Conservation (phyloP, 78 protist species). For the Monocercomonoides exilis region DNA sequence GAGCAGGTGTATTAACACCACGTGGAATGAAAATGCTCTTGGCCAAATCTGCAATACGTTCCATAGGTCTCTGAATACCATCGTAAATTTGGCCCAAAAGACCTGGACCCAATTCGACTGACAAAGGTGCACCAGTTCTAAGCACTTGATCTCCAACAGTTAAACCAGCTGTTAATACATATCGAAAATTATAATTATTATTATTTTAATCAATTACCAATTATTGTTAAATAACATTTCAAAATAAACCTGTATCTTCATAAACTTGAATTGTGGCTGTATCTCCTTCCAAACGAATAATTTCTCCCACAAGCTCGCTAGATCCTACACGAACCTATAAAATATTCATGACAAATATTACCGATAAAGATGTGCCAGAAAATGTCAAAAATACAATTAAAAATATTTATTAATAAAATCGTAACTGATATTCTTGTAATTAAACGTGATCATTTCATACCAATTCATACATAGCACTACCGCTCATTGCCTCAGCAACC, state of each 20-base stretch:
- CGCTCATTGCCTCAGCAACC: slow-evolving; percentile 92
- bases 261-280: slow-evolving; percentile 99
- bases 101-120: slow-evolving; percentile 99
- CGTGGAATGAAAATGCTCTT: slow-evolving; percentile 89
- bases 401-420: not conserved
- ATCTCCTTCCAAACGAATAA: slow-evolving; percentile 96
- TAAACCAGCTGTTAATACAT: slow-evolving; percentile 77
- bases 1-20: slow-evolving; percentile 83
- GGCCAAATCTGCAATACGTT: slow-evolving; percentile 61
- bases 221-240: not conserved
- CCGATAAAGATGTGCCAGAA: not conserved
- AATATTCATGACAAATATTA: not conserved
- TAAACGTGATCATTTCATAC: slow-evolving; percentile 42
- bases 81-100: slow-evolving; percentile 88
- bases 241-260: slow-evolving; percentile 93
- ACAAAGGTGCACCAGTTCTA: slow-evolving; percentile 95
- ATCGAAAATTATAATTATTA: slow-evolving; percentile 12
- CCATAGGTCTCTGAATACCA: slow-evolving; percentile 99
- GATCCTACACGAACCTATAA: slow-evolving; percentile 92
- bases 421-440: not conserved
- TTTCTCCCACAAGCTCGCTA: slow-evolving; percentile 93
- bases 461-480: slow-evolving; percentile 99
- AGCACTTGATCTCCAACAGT: slow-evolving; percentile 96
- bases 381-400: not conserved
- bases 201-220: slow-evolving; percentile 12